Evolutionary conservation across 768 basidiomycete species (phyloP), one percentile per base, ranked within the genome.

Genomic region (Pholiota molesta): DNA sequence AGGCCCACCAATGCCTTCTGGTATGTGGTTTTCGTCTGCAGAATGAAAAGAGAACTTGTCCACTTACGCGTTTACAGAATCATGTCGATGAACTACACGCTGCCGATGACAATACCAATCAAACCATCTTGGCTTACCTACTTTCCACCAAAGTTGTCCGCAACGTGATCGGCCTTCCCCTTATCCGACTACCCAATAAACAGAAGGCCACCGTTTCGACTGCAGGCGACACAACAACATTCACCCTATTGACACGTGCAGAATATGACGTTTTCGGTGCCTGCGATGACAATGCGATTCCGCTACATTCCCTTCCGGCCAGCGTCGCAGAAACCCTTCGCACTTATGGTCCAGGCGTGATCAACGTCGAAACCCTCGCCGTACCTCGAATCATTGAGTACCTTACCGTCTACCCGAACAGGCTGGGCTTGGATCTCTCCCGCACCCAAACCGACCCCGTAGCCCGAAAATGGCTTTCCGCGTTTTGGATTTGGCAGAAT

Each of bases 401-500:
- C 63, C 72, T 80, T 5, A 55, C 59, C 16, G 59, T 52, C 1
- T 69, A 72, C 57, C 68, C 71, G 0, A 66, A 62, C 11, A 72
- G 65, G 9, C 59, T 74, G 3, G 69, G 68, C 1, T 62, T 74
- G 3, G 65, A 72, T 31, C 62, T 71, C 16, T 69, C 71, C 1
- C 58, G 62, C n/a, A 56, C 53, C 29, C 60, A 58, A 29, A 60
- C 62, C 6, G 64, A 70, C 39, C 61, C 63, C 8, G 55, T 37
- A 5, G 52, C 64, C 10, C 58, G 78, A 17, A 45, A 59, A 5
- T 82, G 79, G 78, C 58, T 82, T n/a, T 66, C 72, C 0, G 53
- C 57, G 1, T 83, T 83, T 61, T 85, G 83, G 83, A 44, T 55
- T 2, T 84, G 82, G 83, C 54, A 79, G 49, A 66, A 62, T 5